Base-by-base conservation (phyloP, 2,329 filamentous ascomycete genomes). In the Coniochaeta sp. region DNA sequence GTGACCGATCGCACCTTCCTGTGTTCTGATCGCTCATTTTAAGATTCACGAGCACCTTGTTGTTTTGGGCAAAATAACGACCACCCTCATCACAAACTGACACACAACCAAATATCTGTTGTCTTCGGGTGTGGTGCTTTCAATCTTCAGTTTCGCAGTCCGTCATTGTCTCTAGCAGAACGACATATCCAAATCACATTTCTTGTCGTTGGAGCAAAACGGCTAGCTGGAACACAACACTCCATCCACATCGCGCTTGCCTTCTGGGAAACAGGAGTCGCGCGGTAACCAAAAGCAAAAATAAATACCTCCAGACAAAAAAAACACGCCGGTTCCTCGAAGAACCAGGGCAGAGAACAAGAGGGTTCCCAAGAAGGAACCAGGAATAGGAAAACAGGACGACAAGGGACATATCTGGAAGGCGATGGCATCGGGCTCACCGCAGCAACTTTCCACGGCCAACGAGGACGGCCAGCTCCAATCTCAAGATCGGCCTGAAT, bases 321-420 rank as follows among this genome's bases (percentile, higher is more conserved):
- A 55, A 55, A 33, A 33, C 52, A 55, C 26, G 26, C 52, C 26
- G 52, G 31, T 55, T 34, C 26, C 52, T 28, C 52, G 31, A 55
- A 55, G 52, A 34, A 55, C 52, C 52, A 55, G 52, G 52, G 31
- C 52, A 55, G 22, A 55, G 52, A 31, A 55, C 52, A n/a, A 40
- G 52, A 14, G 28, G 26, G 52, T 33, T 55, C 17, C 52, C 52
- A 33, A 55, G 52, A 55, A 55, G 52, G 52, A 55, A 34, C 52
- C 26, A 55, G 52, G 52, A 55, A 55, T 22, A 31, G 26, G 52
- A 36, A 19, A 34, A 34, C n/a, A 34, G 31, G 31, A 55, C 52
- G 22, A 34, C 31, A 33, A 36, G 31, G 31, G n/a, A 36, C 26
- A n/a, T 28, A 55, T 11, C 6, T 28, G 31, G 47, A 9, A 31